These are phyloP conservation scores for Saccharomycopsis sp. DNA, from an alignment of 805 yeast genomes.

Conservation along the genomic window DNA sequence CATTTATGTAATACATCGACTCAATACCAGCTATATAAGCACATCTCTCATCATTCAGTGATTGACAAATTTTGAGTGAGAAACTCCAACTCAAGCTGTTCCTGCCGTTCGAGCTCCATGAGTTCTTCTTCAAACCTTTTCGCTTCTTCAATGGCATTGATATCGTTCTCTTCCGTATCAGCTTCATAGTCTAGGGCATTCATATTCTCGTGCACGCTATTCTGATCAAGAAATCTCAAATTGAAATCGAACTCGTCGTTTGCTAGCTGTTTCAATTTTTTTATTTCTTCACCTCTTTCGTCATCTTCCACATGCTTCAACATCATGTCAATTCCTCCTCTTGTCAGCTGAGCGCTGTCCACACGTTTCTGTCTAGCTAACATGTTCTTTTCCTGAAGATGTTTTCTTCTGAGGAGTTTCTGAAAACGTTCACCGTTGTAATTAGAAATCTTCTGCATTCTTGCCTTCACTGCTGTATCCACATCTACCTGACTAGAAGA, in stretches of 20 bases:
- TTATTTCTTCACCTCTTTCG: background rate
- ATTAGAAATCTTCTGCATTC: background rate
- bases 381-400: background rate
- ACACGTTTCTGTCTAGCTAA: background rate
- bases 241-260: conserved; percentile 5
- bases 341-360: background rate
- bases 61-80: conserved; percentile 24
- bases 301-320: conserved; percentile 8
- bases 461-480: background rate
- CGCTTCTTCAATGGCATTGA: background rate
- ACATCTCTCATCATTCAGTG: background rate
- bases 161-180: background rate
- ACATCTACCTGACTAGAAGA: too few relatives aligned
- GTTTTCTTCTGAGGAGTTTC: background rate
- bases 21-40: too few relatives aligned
- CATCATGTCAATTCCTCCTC: conserved; percentile 8
- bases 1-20: too few relatives aligned
- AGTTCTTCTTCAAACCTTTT: conserved; percentile 23
- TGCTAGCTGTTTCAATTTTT: conserved; percentile 3
- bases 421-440: background rate
- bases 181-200: background rate
- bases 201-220: conserved; percentile 1
- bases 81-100: conserved; percentile 28
- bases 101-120: conserved; percentile 26
- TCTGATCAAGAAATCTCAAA: background rate